phyloP scores from a whole-genome alignment of 202 grass and related monocot species.

The Saccharum hybrid region DNA sequence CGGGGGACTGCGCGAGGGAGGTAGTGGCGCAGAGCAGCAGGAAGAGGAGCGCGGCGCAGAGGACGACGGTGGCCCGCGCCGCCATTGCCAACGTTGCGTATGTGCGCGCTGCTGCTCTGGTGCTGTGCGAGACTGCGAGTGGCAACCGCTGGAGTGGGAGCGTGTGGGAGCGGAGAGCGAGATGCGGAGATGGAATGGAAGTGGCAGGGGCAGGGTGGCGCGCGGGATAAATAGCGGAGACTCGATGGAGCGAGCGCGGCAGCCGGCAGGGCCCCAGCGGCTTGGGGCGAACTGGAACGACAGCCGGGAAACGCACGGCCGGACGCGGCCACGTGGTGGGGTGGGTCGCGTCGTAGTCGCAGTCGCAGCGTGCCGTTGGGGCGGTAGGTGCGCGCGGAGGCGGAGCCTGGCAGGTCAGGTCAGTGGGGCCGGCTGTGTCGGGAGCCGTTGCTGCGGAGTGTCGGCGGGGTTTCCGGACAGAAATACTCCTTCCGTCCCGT shows the following conservation, averaged over 20 bases:
- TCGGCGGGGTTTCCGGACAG: constrained; percentile 2
- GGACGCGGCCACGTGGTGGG: not conserved
- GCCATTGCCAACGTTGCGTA: not conserved
- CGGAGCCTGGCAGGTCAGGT: not conserved
- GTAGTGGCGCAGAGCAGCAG: not conserved
- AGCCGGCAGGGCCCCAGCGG: not conserved
- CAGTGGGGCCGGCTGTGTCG: not conserved
- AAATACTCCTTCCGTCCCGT: too few relatives aligned
- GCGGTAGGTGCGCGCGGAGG: constrained; percentile 14
- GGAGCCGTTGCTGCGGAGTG: constrained; percentile 28
- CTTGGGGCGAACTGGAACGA: too few relatives aligned
- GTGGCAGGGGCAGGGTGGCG: not conserved
- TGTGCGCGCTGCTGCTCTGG: not conserved
- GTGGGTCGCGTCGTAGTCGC: not conserved
- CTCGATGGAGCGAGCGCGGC: not conserved
- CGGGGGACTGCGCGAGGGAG: constrained; percentile 38
- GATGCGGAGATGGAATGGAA: not conserved
- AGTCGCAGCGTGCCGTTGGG: constrained; percentile 33
- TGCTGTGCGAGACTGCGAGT: not conserved
- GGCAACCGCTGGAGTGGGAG: not conserved
- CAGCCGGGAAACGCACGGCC: not conserved
- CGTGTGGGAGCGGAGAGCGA: not conserved
- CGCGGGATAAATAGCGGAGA: constrained; percentile 30
- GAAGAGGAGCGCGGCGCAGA: not conserved
- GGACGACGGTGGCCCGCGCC: constrained; percentile 8